Percentiles rank a stretch among this genome's conserved stretches.
phyloP scores from a whole-genome alignment of 768 basidiomycete species.

The Suillus ampliporus region DNA sequence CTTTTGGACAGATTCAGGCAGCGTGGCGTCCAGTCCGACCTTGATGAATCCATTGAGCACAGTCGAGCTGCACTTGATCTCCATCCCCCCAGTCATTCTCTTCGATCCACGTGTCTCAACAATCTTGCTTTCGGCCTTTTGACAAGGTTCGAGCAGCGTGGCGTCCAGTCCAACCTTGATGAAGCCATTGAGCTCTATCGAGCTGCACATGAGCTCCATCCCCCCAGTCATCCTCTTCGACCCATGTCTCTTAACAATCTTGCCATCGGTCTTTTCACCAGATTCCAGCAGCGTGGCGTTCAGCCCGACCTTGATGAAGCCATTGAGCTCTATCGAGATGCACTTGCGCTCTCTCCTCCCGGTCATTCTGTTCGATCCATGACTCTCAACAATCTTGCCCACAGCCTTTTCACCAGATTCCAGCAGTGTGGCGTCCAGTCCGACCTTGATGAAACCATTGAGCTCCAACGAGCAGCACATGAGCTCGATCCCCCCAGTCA shows the following conservation, averaged over 20 bases:
- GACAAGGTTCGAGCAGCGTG: conserved; percentile 28
- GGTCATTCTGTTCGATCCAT: conserved; percentile 17
- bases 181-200: conserved; percentile 13
- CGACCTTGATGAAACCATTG: conserved; percentile 25
- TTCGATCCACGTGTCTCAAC: conserved; percentile 16
- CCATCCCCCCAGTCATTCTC: conserved; percentile 21
- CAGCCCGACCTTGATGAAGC: conserved; percentile 24
- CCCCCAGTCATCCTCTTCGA: conserved; percentile 22
- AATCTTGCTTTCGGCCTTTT: conserved; percentile 29
- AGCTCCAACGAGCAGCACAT: conserved; percentile 19
- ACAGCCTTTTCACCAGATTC: conserved; percentile 15
- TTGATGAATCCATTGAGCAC: too few relatives aligned
- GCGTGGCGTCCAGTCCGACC: too few relatives aligned
- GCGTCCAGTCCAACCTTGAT: conserved; percentile 32
- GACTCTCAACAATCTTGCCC: conserved; percentile 21
- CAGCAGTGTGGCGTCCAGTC: conserved; percentile 12
- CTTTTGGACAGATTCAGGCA: too few relatives aligned
- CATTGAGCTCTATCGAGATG: conserved; percentile 20
- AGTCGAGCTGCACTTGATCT: conserved; percentile 25
- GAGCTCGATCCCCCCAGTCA: neutral
- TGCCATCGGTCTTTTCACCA: conserved; percentile 11
- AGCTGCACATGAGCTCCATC: conserved; percentile 22
- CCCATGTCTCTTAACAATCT: conserved; percentile 19
- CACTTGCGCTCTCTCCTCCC: conserved; percentile 20
- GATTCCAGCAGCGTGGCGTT: conserved; percentile 19